Evolutionary conservation across 2,329 filamentous ascomycete genomes (phyloP), one percentile per base, ranked within the genome.

Genomic region (Emydomyces testavorans): DNA sequence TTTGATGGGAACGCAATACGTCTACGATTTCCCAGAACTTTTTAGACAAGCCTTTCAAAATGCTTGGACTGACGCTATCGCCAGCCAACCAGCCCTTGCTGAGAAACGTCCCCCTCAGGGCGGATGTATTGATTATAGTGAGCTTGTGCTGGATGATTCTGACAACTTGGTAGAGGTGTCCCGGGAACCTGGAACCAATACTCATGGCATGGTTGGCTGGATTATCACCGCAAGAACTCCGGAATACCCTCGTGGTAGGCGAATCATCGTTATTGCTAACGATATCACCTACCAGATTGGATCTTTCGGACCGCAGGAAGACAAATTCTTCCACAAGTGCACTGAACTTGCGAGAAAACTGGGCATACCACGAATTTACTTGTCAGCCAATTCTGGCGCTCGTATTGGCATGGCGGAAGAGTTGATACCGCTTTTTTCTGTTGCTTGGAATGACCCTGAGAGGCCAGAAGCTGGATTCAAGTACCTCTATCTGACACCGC

Each of bases 281-380:
- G 92, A 98, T 63, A 98, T 98, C 66, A 98, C 92, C 15, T 96
- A 87, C 78, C 93, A 93, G 76, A 98, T 96, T 65, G 92, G 92
- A 62, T 94, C 87, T 1, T 98, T 98, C 65, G 92, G 92, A 45
- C 92, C 92, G 34, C 82, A 83, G 70, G 92, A 98, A 72, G 92
- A 98, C 69, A 83, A 85, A 60, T 98, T 94, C 79, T 98, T 98
- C 80, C 78, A 93, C 76, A 95, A 96, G 77, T 98, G 92, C 73
- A 96, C 92, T 7, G 89, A 98, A 69, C 76, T 95, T 56, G 92
- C 92, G 53, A 82, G 89, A 60, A 90, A 87, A 74, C 75, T 95
- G 53, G 92, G 92, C 32, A 94, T 98, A 60, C 92, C 92, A 20
- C 85, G 92, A 58, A 90, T 98, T 64, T 98, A 98, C 71, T 75